Evolutionary conservation across 2,329 filamentous ascomycete genomes (phyloP).

Genomic region (Chalaropsis ovoidea): DNA sequence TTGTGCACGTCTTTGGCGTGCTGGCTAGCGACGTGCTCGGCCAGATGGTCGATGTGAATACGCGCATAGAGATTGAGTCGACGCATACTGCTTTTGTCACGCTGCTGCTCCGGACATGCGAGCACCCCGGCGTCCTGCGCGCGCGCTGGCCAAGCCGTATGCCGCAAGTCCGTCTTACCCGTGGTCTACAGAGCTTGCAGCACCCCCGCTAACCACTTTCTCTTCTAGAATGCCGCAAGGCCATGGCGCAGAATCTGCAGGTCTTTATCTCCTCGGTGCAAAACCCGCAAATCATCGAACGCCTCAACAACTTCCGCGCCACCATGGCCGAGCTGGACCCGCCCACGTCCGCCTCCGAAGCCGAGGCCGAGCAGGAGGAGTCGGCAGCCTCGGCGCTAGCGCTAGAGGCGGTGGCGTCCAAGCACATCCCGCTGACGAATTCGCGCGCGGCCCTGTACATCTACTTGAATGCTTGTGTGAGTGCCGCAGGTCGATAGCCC

Average conservation of each 20-base stretch:
- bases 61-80: conserved; percentile 49
- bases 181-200: not conserved
- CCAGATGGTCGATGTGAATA: conserved; percentile 37
- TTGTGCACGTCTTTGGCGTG: conserved; percentile 42
- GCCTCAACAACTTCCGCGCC: conserved; percentile 49
- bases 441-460: conserved; percentile 76
- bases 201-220: conserved; percentile 4
- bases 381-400: conserved; percentile 41
- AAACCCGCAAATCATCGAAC: conserved; percentile 43
- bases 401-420: conserved; percentile 44
- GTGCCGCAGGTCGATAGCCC: conserved; percentile 29
- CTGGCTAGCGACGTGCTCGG: conserved; percentile 42
- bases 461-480: conserved; percentile 70
- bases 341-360: not conserved
- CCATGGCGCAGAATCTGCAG: conserved; percentile 42
- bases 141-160: conserved; percentile 42
- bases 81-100: conserved; percentile 54
- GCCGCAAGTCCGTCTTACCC: conserved; percentile 29
- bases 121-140: conserved; percentile 47
- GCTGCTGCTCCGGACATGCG: conserved; percentile 51
- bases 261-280: conserved; percentile 49
- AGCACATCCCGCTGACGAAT: conserved; percentile 60
- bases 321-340: conserved; percentile 45
- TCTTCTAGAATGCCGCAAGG: conserved; percentile 38
- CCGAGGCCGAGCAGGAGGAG: conserved; percentile 28